Evolutionary conservation across 139 green algal genomes (phyloP), one percentile per base, ranked within the genome.

Genomic region (Coelastrella sp.): DNA sequence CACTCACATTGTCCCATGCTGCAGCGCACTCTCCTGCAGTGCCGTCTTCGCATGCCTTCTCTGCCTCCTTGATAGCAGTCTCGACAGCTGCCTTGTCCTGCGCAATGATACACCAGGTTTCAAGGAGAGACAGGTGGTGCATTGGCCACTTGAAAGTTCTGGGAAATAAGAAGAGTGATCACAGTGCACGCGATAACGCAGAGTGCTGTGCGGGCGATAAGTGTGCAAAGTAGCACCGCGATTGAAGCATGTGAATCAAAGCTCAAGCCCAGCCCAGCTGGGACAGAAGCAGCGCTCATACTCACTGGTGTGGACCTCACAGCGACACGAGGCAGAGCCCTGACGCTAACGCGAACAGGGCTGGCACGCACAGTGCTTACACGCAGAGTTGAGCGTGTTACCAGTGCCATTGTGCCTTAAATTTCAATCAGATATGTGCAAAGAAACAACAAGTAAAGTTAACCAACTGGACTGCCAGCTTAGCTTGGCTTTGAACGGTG

Each of bases 1-100:
- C 15, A 79, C 81, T 78, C 73, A 89, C 85, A 37, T 86, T 88
- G 71, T 91, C 85, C 88, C 85, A 89, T 8, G 85, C 85, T 50
- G 79, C 81, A 40, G 86, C 89, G 74, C 89, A 92, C 78, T 88
- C 86, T 32, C 83, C 83, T 17, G 83, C 43, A 25, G 74, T 79
- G 27, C 89, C 86, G 30, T 43, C 34, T 53, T 74, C 78, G 86
- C 89, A 90, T 17, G 62, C 64, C 40, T 79, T 80, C 79, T 87
- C 75, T 32, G 89, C 88, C 25, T 85, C 85, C 67, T 92, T 69
- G 30, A 92, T 89, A 34, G 88, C 88, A 21, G 72, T 84, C 77
- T 92, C 88, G 21, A 92, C 77, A 23, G 64, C 51, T 27, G 62
- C 53, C 73, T 88, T 86, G 32, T 85, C 68, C 53, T 86, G 80